Conservation (phyloP, 768 basidiomycete species). For the Serendipita sp. region DNA sequence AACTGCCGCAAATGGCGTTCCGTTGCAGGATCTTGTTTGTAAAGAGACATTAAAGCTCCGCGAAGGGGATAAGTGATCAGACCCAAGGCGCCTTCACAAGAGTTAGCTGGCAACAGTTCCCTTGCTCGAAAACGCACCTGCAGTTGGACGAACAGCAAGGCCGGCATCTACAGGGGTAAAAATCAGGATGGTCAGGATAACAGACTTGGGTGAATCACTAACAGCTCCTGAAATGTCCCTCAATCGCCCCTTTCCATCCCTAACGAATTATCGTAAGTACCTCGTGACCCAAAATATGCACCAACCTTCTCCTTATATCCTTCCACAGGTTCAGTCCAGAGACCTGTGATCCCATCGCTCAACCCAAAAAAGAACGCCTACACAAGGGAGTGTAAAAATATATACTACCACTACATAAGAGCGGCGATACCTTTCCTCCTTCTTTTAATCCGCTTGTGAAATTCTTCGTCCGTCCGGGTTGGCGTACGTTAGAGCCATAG, state of each 20-base stretch:
- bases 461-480: slow-evolving; percentile 26
- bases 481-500: slow-evolving; percentile 29
- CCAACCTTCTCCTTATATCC: slow-evolving; percentile 26
- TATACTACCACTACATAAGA: not conserved
- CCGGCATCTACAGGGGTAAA: slow-evolving; percentile 19
- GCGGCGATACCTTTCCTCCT: slow-evolving; percentile 28
- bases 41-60: slow-evolving; percentile 26
- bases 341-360: slow-evolving; percentile 27
- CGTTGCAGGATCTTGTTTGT: slow-evolving; percentile 22
- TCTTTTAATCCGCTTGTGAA: slow-evolving; percentile 31
- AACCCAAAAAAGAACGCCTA: slow-evolving; percentile 22
- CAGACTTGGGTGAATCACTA: slow-evolving; percentile 9
- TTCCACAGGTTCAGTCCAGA: slow-evolving; percentile 24
- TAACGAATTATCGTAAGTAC: slow-evolving; percentile 6
- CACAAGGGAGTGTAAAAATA: not conserved
- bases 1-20: slow-evolving; percentile 22
- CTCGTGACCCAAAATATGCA: not conserved
- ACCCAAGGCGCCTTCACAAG: slow-evolving; percentile 14
- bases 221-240: slow-evolving; percentile 24
- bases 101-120: not conserved
- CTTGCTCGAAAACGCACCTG: slow-evolving; percentile 6
- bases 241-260: slow-evolving; percentile 23
- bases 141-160: slow-evolving; percentile 21
- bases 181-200: not conserved
- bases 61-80: slow-evolving; percentile 21